Evolutionary conservation across 2,329 filamentous ascomycete species (phyloP).

Genomic region (Setomelanomma holmii): DNA sequence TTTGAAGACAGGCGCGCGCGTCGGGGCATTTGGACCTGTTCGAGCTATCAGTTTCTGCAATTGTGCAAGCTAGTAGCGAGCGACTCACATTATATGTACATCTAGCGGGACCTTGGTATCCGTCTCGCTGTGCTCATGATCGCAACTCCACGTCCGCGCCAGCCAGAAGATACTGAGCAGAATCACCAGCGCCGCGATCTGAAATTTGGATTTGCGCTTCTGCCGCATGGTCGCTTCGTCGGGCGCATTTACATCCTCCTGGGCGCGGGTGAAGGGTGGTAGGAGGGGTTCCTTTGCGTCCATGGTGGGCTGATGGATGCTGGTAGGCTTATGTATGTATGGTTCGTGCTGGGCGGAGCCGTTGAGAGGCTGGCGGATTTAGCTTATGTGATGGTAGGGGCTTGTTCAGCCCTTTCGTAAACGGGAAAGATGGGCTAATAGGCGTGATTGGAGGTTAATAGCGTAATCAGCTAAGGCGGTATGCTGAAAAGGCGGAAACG

Average conservation of each 20-base stretch:
- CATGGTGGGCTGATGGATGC: slow-evolving; percentile 21
- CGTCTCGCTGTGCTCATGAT: slow-evolving; percentile 30
- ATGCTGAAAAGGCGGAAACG: no score
- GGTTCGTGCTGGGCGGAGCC: not conserved
- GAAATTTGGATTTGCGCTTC: slow-evolving; percentile 32
- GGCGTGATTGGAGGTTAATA: not conserved
- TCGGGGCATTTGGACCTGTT: slow-evolving; percentile 84
- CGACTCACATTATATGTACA: slow-evolving; percentile 80
- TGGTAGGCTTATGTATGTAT: slow-evolving; percentile 13
- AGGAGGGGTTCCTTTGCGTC: slow-evolving; percentile 41
- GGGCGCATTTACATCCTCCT: slow-evolving; percentile 10
- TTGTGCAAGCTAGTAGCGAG: not conserved
- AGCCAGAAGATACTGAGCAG: slow-evolving; percentile 43
- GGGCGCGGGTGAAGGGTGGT: slow-evolving; percentile 20
- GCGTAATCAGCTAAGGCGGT: no score
- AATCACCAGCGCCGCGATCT: slow-evolving; percentile 32
- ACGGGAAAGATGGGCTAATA: slow-evolving; percentile 16
- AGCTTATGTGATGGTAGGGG: slow-evolving; percentile 12
- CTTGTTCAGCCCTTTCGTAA: slow-evolving; percentile 8
- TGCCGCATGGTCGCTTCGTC: slow-evolving; percentile 24
- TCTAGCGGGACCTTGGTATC: slow-evolving; percentile 74
- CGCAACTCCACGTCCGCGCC: slow-evolving; percentile 34
- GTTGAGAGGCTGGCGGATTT: not conserved
- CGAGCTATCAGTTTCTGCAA: not conserved
- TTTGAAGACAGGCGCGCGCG: slow-evolving; percentile 79